A percentile compares a stretch with the other conserved stretches of the same genome.
Evolutionary conservation across 2,329 filamentous ascomycete genomes (phyloP).

Genomic region (Macrophomina tecta): DNA sequence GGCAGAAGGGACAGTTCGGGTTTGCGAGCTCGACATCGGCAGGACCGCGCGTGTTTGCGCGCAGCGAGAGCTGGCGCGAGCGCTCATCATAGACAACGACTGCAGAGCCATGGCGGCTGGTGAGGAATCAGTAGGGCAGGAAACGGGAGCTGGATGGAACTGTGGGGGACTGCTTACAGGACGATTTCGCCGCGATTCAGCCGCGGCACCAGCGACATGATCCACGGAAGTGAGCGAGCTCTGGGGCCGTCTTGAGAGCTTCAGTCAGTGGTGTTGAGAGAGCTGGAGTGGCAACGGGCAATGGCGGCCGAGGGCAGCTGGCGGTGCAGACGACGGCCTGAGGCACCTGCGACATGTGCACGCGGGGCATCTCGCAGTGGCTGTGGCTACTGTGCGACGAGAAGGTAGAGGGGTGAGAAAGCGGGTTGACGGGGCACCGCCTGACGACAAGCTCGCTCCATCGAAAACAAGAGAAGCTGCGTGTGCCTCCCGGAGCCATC

Average conservation of each 20-base stretch:
- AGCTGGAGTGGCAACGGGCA: constrained; percentile 1
- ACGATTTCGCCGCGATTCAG: constrained; percentile 28
- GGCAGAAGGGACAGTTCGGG: constrained; percentile 82
- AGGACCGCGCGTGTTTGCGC: constrained; percentile 59
- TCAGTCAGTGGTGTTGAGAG: background rate
- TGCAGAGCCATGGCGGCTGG: constrained; percentile 87
- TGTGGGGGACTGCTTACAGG: constrained; percentile 12
- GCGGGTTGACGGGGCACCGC: constrained; percentile 16
- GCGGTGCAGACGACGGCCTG: constrained; percentile 3
- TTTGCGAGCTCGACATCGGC: constrained; percentile 66
- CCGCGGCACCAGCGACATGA: constrained; percentile 27
- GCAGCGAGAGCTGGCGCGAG: constrained; percentile 84
- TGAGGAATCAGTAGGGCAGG: background rate
- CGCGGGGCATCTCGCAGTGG: constrained; percentile 21
- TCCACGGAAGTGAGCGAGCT: constrained; percentile 5
- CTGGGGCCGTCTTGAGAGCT: background rate
- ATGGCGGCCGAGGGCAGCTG: background rate
- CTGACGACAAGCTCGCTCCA: constrained; percentile 2
- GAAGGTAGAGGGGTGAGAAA: constrained; percentile 14
- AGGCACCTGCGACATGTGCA: constrained; percentile 1
- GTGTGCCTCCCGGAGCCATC: background rate
- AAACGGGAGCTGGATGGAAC: background rate
- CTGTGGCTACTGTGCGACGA: constrained; percentile 19
- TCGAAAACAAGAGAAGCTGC: constrained; percentile 1
- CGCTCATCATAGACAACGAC: constrained; percentile 89